Base-by-base conservation (phyloP, 805 yeast species). In the Jamesozyma spencerorum region DNA sequence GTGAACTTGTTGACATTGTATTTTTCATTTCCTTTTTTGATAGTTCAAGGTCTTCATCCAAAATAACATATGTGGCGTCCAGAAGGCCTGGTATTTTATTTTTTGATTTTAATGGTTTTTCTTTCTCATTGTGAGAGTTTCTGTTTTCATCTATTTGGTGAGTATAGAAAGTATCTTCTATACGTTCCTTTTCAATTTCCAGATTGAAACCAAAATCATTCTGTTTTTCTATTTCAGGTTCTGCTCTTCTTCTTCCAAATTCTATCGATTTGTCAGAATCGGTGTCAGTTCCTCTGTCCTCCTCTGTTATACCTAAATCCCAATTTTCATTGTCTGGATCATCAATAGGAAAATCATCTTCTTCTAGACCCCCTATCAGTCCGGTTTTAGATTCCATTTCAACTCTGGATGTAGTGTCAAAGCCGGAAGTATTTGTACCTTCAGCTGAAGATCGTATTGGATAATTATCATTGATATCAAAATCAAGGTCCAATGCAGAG, bases 221-320 rank as follows among this genome's bases (percentile, higher is more conserved):
- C 14, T 50, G 50, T 31, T 58, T 58, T 8, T 52, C 53, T 4
- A 47, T 31, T 17, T 42, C 43, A 6, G 54, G 56, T 19, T 60
- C 67, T 15, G 47, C 58, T 3, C 55, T 60, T 38, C 72, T 70
- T 58, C 92, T 73, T 8, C 81, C 85, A 34, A 77, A 50, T 56
- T 85, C 94, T 33, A 85, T 69, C 0, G 88, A 80, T 26, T 65
- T 69, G 50, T 80, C 81, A 34, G 68, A 64, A 2, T 59, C 61
- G 18, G 47, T 45, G 20, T 47, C 51, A 17, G 41, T 41, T 18
- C 41, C 38, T 14, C 33, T 36, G 27, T 44, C 38, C 39, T 45
- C 31, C 34, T 53, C 50, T 37, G 50, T 43, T 7, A 57, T 47
- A 18, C 56, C 62, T 15, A 59, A 37, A 43, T 56, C 56, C 63